phyloP scores from a whole-genome alignment of 371 early-diverging fungal species.

The Rhizomucor miehei region DNA sequence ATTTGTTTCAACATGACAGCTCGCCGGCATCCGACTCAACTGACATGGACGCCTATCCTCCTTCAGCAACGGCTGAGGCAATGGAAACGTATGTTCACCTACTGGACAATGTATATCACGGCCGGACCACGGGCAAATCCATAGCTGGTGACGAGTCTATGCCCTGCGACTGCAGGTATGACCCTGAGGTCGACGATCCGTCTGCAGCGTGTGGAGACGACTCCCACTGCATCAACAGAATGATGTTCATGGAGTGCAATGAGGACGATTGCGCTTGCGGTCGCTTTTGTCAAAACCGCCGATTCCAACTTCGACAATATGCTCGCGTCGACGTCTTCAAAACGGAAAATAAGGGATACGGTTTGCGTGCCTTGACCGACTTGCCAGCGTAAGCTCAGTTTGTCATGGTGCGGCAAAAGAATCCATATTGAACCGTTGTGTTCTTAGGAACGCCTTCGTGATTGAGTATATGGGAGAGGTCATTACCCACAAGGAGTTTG shows the following conservation, averaged over 20 bases:
- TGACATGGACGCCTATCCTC: not conserved
- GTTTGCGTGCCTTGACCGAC: slow-evolving; percentile 71
- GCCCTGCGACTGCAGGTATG: slow-evolving; percentile 80
- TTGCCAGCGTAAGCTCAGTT: slow-evolving; percentile 55
- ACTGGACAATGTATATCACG: slow-evolving; percentile 61
- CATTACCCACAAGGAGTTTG: slow-evolving; percentile 74
- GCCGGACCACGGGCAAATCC: slow-evolving; percentile 68
- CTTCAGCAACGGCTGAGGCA: slow-evolving; percentile 48
- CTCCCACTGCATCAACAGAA: slow-evolving; percentile 88
- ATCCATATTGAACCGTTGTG: not conserved
- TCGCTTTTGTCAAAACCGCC: slow-evolving; percentile 83
- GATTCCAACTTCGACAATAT: slow-evolving; percentile 84
- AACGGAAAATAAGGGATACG: slow-evolving; percentile 91
- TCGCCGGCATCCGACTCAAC: too few relatives aligned
- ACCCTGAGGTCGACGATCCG: slow-evolving; percentile 47
- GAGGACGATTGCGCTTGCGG: slow-evolving; percentile 88
- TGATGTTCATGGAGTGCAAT: slow-evolving; percentile 90
- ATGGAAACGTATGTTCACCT: slow-evolving; percentile 59
- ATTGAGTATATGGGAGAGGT: slow-evolving; percentile 98
- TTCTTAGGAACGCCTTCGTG: slow-evolving; percentile 65
- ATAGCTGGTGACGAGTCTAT: slow-evolving; percentile 66
- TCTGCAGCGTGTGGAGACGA: slow-evolving; percentile 83
- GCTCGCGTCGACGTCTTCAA: slow-evolving; percentile 83
- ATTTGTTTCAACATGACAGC: too few relatives aligned
- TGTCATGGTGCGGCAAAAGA: not conserved